These are phyloP conservation scores for Beauveria varroae DNA, from an alignment of 2,329 filamentous ascomycete species.

Conservation along the genomic window DNA sequence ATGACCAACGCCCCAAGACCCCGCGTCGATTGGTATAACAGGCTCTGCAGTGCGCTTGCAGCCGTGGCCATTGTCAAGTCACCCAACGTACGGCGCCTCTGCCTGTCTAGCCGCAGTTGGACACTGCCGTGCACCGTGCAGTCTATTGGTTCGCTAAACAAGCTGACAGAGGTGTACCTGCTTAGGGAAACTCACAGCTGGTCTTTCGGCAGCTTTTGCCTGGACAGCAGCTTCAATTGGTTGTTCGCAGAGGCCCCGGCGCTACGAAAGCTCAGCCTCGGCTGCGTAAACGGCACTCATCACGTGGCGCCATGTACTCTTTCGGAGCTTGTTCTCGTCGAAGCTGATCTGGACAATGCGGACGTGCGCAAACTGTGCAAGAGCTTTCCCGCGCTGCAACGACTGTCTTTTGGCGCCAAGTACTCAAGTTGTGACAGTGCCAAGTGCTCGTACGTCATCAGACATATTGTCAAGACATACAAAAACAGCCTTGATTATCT, in stretches of 20 bases:
- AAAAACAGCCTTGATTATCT: not conserved
- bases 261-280: not conserved
- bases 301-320: not conserved
- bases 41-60: not conserved
- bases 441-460: not conserved
- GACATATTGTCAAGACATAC: not conserved
- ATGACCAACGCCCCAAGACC: not conserved
- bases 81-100: not conserved
- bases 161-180: not conserved
- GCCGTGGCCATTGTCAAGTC: not conserved
- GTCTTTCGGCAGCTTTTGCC: not conserved
- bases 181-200: too few relatives aligned
- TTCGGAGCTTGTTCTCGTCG: not conserved
- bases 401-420: not conserved
- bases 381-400: not conserved
- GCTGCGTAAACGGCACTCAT: accelerated
- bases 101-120: not conserved
- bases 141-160: not conserved
- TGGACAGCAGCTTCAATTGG: not conserved
- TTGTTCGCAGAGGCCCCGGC: not conserved
- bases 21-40: not conserved
- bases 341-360: not conserved
- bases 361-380: not conserved
- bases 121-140: not conserved
- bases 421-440: not conserved